Conservation (phyloP, 768 basidiomycete genomes). For the Boletales sp. region DNA sequence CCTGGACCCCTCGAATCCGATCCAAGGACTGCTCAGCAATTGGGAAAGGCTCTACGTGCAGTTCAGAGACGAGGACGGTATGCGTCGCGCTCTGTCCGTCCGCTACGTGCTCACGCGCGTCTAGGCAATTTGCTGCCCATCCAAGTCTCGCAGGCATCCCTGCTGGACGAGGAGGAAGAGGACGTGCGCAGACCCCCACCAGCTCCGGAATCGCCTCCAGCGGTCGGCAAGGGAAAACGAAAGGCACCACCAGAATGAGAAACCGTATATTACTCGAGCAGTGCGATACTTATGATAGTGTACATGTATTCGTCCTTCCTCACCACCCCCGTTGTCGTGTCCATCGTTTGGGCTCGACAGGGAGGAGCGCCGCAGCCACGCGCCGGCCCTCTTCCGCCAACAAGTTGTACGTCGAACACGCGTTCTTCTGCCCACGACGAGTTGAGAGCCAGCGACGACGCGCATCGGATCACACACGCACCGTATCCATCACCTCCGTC, state of each 20-base stretch:
- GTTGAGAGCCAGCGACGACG: not conserved
- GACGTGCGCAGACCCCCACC: conserved; percentile 29
- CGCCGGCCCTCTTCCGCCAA: conserved; percentile 90
- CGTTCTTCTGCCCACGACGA: conserved; percentile 60
- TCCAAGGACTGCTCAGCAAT: conserved; percentile 50
- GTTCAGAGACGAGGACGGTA: conserved; percentile 62
- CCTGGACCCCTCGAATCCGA: conserved; percentile 39
- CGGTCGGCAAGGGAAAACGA: conserved; percentile 55
- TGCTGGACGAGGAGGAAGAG: conserved; percentile 63
- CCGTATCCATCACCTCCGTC: conserved; percentile 83
- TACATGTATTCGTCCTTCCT: conserved; percentile 8
- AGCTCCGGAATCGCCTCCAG: conserved; percentile 22
- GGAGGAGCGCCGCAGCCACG: conserved; percentile 88
- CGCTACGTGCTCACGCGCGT: not conserved
- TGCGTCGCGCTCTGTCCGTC: not conserved
- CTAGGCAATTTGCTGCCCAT: conserved; percentile 61
- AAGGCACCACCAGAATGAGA: conserved; percentile 42
- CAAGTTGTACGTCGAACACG: conserved; percentile 93
- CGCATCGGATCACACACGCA: conserved; percentile 29
- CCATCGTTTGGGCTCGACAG: conserved; percentile 56
- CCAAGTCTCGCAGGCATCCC: conserved; percentile 51
- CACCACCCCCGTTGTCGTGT: conserved; percentile 21
- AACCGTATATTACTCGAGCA: conserved; percentile 9
- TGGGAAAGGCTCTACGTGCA: conserved; percentile 72
- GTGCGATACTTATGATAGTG: conserved; percentile 8